Base-by-base conservation (phyloP, 108 stramenopile genomes). In the Nitzschia putrida region DNA sequence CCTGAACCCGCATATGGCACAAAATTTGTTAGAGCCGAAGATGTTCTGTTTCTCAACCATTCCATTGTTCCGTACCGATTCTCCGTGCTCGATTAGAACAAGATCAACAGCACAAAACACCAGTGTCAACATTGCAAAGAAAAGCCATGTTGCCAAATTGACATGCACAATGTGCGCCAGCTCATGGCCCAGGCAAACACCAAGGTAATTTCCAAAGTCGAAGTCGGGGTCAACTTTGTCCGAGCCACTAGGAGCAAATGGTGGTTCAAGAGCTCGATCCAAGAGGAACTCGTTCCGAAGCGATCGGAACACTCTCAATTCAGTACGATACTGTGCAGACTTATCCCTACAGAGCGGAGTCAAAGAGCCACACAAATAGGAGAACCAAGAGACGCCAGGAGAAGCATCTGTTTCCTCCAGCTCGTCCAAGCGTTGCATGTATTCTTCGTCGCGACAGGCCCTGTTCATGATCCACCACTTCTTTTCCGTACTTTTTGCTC, bases 221-320 rank as follows among this genome's bases (percentile, higher is more conserved):
- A 84, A 84, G 51, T 77, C 77, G 14, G 29, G 21, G 34, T 45
- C 50, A 7, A 60, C 34, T 21, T 37, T 16, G 14, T 65, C 47
- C 29, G 51, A 37, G 9, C 44, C 52, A 10, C 55, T 22, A 25
- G 78, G 78, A 4, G 71, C 22, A 47, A 78, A 80, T 18, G 83
- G 83, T 21, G 57, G 54, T 22, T 70, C 47, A 37, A 66, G 16
- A 14, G 29, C 10, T 8, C 83, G 70, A 39, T 80, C 77, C 34
- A 69, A 12, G 2, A 84, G 16, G 39, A 84, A 84, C 47, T 84
- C 83, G 0, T 73, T 25, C 18, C 83, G 71, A 3, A 84, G 53
- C 12, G 39, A 66, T 44, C 49, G 22, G 60, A 80, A 75, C 9
- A 70, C 3, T 8, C 37, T 10, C 25, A 37, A 25, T 7, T 70